Evolutionary conservation across 192 early-diverging fungal genomes (phyloP), one percentile per base, ranked within the genome.

Genomic region (Mortierella hygrophila): DNA sequence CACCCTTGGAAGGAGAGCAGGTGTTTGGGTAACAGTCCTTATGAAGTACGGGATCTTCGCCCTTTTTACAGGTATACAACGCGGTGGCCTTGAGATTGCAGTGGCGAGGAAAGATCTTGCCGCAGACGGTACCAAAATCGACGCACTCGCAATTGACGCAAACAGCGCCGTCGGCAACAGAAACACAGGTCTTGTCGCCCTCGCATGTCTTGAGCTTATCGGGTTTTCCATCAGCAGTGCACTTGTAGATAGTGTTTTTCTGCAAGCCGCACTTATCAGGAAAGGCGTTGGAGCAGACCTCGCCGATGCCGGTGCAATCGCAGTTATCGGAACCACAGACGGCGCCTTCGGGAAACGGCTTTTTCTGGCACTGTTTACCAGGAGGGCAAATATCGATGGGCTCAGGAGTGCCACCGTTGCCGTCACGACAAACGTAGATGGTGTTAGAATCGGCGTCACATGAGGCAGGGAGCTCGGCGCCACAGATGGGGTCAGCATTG

Each of bases 61-160:
- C 71, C 57, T 63, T 79, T 9, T 29, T 72, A 40, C 78, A 79
- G 16, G 26, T 41, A 20, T 79, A 79, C 52, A 79, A 26, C 4
- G 69, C 32, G 15, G 5, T 40, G 2, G 70, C 35, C 4, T 20
- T 18, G 54, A 79, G 32, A 21, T 42, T 35, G 37, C 78, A 79
- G 2, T 29, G 23, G 23, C 23, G 2, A 18, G 78, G 78, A 55
- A 79, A 79, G 2, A 18, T 38, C 9, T 79, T 70, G 26, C 78
- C 78, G 57, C 78, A 79, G 40, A 57, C 47, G 38, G 38, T 38
- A 4, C 38, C 38, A 38, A 3, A 1, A 38, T 38, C 38, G 38
- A 38, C 2, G 38, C 38, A 38, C 26, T 38, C 72, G 70, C 77
- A 79, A 37, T 72, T 54, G n/a, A 29, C 49, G n/a, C 77, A 79